Evolutionary conservation across 257 asterid species (phyloP), one percentile per base, ranked within the genome.

Genomic region (Cinchona pubescens): DNA sequence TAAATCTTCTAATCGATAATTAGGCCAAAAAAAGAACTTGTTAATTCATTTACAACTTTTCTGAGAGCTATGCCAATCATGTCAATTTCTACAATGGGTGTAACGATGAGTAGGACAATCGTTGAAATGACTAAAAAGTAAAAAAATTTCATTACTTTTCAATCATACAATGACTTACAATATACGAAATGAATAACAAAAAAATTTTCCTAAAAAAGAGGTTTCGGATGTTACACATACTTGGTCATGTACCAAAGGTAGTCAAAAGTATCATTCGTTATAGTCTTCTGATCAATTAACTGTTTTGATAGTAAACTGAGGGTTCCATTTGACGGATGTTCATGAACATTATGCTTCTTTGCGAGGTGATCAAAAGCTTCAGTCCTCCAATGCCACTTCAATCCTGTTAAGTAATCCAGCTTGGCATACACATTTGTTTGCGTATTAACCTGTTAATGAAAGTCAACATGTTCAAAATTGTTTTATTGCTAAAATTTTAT

Each of bases 241-340:
- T 85, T 87, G 43, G 91, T 85, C 83, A 83, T 85, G 82, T 85
- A 87, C 89, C 89, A 87, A 21, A 87, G 75, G 59, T 87, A 87
- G 40, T 85, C 91, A 40, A 80, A 78, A 0, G 84, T 79, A 71
- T 87, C 91, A 76, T 81, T 85, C n/a, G 89, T 79, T 3, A 79
- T 77, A 23, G 74, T 12, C 42, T 85, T 87, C 72, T 87, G 91
- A 45, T 87, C 91, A 4, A 85, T 34, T 3, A 87, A 76, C 49
- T 71, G 65, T 23, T 73, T 53, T 32, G 85, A n/a, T n/a, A n/a
- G n/a, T n/a, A n/a, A n/a, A n/a, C n/a, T n/a, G n/a, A n/a, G n/a
- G n/a, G n/a, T n/a, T n/a, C n/a, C n/a, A n/a, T n/a, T n/a, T n/a
- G n/a, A n/a, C n/a, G n/a, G n/a, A n/a, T n/a, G n/a, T n/a, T n/a